Base-by-base conservation (phyloP, 768 basidiomycete genomes). In the Rhodotorula kratochvilovae region DNA sequence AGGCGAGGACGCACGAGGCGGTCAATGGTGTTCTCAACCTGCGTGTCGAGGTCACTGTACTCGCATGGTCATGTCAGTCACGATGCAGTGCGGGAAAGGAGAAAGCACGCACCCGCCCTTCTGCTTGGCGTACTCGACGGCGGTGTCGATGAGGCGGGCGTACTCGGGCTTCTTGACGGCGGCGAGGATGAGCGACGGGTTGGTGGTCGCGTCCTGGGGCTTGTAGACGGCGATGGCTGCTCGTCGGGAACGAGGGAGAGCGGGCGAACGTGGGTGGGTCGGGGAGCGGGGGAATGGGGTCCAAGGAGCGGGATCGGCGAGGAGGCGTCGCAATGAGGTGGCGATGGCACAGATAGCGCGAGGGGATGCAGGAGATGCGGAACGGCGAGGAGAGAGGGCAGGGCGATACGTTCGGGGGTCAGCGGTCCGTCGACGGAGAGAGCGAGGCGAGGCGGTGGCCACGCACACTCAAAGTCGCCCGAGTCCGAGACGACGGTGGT, bases 151-250 rank as follows among this genome's bases (percentile, higher is more conserved):
- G 76, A 95, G 84, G 67, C 85, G 86, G 71, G 86, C 83, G 81
- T 99, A 98, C n/a, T 84, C 86, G 39, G 90, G 81, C 82, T 97
- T 92, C 84, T 89, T 89, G 73, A 92, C 88, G 54, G 95, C 96
- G 39, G 91, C 91, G 79, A 99, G 85, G 80, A 98, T 92, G 51
- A 81, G 76, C 29, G 77, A 78, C 46, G 96, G 96, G 84, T 98
- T 99, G 75, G 96, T 99, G 56, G 96, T 98, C 31, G 95, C 95
- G 84, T 97, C 95, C 88, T 90, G 92, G 77, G 95, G 95, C 84
- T 96, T 94, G 88, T 95, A 97, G 72, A 85, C 88, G 83, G 88
- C 92, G 85, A 97, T 96, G 75, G 90, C 91, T 93, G 81, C 42
- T 74, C 33, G 35, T 54, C 45, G 77, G 35, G 21, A 35, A n/a